These are phyloP conservation scores for Penicillium flavigenum DNA, from an alignment of 495 filamentous ascomycete genomes.

Conservation along the genomic window DNA sequence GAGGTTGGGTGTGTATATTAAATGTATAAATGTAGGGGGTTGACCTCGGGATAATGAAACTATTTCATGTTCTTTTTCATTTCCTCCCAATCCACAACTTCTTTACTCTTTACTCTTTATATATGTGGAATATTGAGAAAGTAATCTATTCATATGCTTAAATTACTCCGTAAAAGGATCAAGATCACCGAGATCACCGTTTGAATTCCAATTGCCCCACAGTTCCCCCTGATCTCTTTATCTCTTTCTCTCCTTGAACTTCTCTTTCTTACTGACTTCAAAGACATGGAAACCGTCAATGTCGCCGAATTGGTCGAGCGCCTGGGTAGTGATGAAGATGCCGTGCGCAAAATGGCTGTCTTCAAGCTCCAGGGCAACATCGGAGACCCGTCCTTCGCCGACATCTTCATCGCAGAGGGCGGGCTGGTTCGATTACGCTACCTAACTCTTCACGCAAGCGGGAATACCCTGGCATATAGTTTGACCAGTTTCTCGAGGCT, in stretches of 20 bases:
- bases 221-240: slow-evolving; percentile 16
- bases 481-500: slow-evolving; percentile 81
- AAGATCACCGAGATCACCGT: not conserved
- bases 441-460: slow-evolving; percentile 76
- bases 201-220: slow-evolving; percentile 17
- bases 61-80: too few species aligned
- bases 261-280: slow-evolving; percentile 5
- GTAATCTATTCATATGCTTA: slow-evolving; percentile 4
- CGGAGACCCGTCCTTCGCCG: slow-evolving; percentile 94
- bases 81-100: too few species aligned
- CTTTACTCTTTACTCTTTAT: not conserved
- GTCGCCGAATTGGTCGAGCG: slow-evolving; percentile 67
- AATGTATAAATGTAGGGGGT: too few species aligned
- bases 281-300: slow-evolving; percentile 56
- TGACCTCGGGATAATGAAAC: too few species aligned
- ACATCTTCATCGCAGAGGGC: slow-evolving; percentile 88
- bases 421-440: slow-evolving; percentile 78
- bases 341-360: slow-evolving; percentile 95
- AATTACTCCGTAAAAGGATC: not conserved
- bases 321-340: slow-evolving; percentile 77
- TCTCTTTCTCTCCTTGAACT: slow-evolving; percentile 9
- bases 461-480: slow-evolving; percentile 94
- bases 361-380: slow-evolving; percentile 96
- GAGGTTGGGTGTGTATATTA: too few species aligned
- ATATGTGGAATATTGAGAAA: not conserved